phyloP scores from a whole-genome alignment of 1,284 basidiomycete species.

The Afroboletus lepidellus region DNA sequence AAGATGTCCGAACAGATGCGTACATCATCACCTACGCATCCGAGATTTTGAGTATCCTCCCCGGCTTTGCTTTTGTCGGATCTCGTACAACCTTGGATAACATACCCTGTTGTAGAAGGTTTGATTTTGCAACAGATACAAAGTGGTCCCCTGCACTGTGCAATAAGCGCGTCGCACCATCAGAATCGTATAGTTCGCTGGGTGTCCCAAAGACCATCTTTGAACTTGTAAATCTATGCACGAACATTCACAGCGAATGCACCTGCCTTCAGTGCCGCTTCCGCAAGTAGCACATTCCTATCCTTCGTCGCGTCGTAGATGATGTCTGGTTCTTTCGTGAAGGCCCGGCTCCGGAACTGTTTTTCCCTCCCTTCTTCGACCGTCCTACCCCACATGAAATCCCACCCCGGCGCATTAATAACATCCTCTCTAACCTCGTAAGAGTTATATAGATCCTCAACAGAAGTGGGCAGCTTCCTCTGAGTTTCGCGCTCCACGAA shows the following conservation, averaged over 20 bases:
- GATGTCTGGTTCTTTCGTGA: constrained; percentile 47
- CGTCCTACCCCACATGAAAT: constrained; percentile 68
- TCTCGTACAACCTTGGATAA: constrained; percentile 66
- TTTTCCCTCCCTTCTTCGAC: constrained; percentile 78
- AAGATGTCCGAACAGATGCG: neutral
- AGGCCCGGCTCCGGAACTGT: constrained; percentile 55
- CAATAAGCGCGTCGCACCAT: constrained; percentile 56
- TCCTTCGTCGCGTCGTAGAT: constrained; percentile 34
- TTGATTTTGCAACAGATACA: constrained; percentile 54
- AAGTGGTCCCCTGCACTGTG: constrained; percentile 50
- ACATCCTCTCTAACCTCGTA: constrained; percentile 52
- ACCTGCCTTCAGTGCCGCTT: constrained; percentile 68
- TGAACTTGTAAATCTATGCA: constrained; percentile 5
- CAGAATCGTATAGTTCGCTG: constrained; percentile 60
- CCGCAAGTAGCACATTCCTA: constrained; percentile 53
- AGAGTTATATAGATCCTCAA: constrained; percentile 45
- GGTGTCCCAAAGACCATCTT: constrained; percentile 80
- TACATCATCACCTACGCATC: constrained; percentile 46
- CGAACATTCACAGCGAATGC: neutral
- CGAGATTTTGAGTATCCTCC: constrained; percentile 71
- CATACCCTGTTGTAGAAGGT: constrained; percentile 58
- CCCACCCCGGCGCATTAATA: constrained; percentile 50
- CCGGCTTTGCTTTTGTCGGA: constrained; percentile 58
- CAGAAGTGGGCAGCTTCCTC: constrained; percentile 43
- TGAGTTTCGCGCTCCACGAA: constrained; percentile 46